Evolutionary conservation across 495 filamentous ascomycete species (phyloP), one percentile per base, ranked within the genome.

Genomic region (Halenospora varia): DNA sequence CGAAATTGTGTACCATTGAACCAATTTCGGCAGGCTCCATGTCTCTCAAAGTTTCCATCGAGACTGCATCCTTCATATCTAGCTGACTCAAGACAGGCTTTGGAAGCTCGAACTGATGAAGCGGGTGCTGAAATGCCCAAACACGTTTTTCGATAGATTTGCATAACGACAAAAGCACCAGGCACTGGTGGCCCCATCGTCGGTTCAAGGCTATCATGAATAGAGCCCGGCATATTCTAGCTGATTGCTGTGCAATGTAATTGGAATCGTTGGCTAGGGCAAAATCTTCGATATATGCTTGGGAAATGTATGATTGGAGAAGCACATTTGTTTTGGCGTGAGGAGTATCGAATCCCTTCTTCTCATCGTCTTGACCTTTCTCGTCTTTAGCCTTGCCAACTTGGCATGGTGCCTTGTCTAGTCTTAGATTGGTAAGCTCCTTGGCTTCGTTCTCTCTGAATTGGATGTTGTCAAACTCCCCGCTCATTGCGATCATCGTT

Each of bases 151-250:
- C 94, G 60, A 99, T 96, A 1, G 92, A 95, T 71, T 96, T 96
- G 72, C 93, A 93, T 53, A 99, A 73, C 4, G 88, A 90, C 48
- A 96, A 70, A 41, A 99, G 72, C 9, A 97, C 89, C 19, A 92
- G 78, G 63, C 94, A 97, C 67, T 97, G 90, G 62, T 94, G 84
- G 8, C 94, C 94, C 94, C 94, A 99, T 55, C 88, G 80, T 39
- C 95, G 77, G 65, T 96, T 97, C 49, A 99, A 72, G 2, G 94
- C 92, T 62, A 97, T 96, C 89, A 96, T 95, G 71, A 99, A 99
- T 6, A 99, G 72, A 15, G 94, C 89, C 53, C 94, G 82, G 68
- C 92, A 96, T 52, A 99, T 97, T 68, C 94, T 85, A 2, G 90
- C 90, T 10, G 95, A 83, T 65, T 97, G 96, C 69, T 99, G 94